These are phyloP conservation scores for Nymphaea colorata DNA, from an alignment of 164 flowering plant genomes.

Conservation along the genomic window DNA sequence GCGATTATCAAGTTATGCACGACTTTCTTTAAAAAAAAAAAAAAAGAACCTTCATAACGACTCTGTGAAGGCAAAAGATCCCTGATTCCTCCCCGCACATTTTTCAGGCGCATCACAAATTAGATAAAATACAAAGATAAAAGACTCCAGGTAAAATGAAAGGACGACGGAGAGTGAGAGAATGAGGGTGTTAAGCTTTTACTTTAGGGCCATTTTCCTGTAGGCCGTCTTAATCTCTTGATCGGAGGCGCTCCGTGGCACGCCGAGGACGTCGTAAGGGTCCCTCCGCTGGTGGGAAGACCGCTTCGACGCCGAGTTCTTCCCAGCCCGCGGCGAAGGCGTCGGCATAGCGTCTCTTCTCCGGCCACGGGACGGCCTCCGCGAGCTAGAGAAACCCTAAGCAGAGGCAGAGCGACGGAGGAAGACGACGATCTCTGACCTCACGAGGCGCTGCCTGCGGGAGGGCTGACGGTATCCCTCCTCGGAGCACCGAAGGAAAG, in stretches of 20 bases:
- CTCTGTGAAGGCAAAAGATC: no score
- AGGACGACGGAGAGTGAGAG: no score
- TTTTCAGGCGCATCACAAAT: no score
- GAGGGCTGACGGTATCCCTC: neutral
- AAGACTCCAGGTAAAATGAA: no score
- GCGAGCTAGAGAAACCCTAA: neutral
- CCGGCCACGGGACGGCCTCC: neutral
- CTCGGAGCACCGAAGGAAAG: neutral
- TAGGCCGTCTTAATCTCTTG: conserved; percentile 86
- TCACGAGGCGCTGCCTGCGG: neutral
- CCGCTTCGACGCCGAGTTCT: neutral
- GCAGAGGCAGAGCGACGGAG: neutral
- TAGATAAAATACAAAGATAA: no score
- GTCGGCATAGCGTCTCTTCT: neutral
- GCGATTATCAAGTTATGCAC: no score
- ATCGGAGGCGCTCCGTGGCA: conserved; percentile 56
- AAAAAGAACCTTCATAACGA: no score
- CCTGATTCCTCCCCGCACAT: no score
- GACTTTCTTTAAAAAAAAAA: no score
- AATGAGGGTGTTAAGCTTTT: conserved; percentile 7
- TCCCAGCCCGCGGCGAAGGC: neutral
- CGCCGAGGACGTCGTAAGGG: conserved; percentile 82
- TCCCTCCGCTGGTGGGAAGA: conserved; percentile 38
- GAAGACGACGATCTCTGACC: neutral
- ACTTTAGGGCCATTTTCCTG: conserved; percentile 89